Percentiles rank a stretch among this genome's conserved stretches.
phyloP scores from a whole-genome alignment of 176 grass and related monocot species.

The Zizania latifolia region DNA sequence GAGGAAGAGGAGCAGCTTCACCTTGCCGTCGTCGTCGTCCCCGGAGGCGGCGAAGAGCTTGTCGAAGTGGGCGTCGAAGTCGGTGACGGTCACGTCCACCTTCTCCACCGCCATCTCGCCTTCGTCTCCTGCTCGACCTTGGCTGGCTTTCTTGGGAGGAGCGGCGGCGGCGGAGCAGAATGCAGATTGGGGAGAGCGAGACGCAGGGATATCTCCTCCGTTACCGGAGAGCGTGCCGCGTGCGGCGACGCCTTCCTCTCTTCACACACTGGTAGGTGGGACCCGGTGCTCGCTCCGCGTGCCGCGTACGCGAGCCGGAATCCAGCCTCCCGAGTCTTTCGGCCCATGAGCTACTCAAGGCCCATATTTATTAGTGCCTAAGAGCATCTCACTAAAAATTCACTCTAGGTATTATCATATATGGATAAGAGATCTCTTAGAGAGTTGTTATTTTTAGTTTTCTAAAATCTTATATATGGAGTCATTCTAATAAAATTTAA shows the following conservation, averaged over 20 bases:
- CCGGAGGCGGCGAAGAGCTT: background rate
- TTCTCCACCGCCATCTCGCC: conserved; percentile 39
- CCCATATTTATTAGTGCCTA: too few species aligned
- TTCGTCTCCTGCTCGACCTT: background rate
- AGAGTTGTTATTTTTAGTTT: too few species aligned
- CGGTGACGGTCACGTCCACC: conserved; percentile 30
- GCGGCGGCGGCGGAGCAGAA: background rate
- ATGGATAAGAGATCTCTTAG: too few species aligned
- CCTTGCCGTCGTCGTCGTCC: background rate
- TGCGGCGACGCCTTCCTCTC: background rate
- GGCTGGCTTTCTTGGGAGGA: background rate
- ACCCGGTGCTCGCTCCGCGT: background rate
- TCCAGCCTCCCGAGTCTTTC: background rate
- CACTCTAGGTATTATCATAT: too few species aligned
- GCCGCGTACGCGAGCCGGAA: background rate
- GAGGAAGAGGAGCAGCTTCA: conserved; percentile 85
- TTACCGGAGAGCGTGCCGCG: conserved; percentile 16
- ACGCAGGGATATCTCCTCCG: background rate
- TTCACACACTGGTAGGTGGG: background rate
- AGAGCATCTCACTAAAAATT: too few species aligned
- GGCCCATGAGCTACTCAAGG: background rate
- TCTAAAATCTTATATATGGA: too few species aligned
- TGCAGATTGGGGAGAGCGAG: background rate
- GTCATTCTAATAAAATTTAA: too few species aligned
- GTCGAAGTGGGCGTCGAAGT: conserved; percentile 30